Evolutionary conservation across 352 stramenopile genomes (phyloP), one percentile per base, ranked within the genome.

Genomic region (Peronospora tabacina): DNA sequence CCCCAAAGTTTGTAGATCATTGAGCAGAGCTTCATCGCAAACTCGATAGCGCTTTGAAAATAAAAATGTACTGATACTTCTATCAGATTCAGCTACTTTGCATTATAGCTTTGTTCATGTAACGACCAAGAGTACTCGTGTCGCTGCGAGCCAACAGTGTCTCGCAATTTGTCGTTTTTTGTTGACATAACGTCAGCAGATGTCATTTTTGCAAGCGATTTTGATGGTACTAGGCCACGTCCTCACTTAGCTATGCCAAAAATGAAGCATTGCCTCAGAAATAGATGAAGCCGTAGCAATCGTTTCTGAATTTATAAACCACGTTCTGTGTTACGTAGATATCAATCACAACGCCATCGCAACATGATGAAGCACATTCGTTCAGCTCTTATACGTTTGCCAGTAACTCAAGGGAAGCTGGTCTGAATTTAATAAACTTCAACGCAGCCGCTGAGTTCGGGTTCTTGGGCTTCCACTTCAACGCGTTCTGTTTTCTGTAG

Each of bases 351-450:
- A 26, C 7, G 22, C 4, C 22, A 26, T 26, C 22, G 22, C 22
- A 26, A 26, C 22, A 26, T 26, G 22, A 26, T 26, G 22, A 26
- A 26, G 22, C 22, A 3, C 2, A 26, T 26, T 26, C 22, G 38
- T 15, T 44, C 11, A 7, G 15, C 12, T 11, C 35, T 33, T 66
- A 66, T 26, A 39, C 38, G 22, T 51, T 35, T 10, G 46, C 17
- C 11, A 61, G 22, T 40, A 69, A 40, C 22, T 55, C 34, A 0
- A 57, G 66, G 0, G 69, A 61, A 43, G 63, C 48, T 19, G 72
- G 72, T 35, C 72, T 61, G 26, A 79, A 79, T 48, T 68, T 74
- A 41, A 84, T 66, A 45, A 70, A 84, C 49, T 76, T 80, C 3
- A 73, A 19, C 1, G 52, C 49, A 9, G 60, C 57, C 19, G 61